Percentiles rank a stretch among this genome's conserved stretches.
phyloP scores from a whole-genome alignment of 805 yeast genomes.

The Metschnikowia kunwiensis region DNA sequence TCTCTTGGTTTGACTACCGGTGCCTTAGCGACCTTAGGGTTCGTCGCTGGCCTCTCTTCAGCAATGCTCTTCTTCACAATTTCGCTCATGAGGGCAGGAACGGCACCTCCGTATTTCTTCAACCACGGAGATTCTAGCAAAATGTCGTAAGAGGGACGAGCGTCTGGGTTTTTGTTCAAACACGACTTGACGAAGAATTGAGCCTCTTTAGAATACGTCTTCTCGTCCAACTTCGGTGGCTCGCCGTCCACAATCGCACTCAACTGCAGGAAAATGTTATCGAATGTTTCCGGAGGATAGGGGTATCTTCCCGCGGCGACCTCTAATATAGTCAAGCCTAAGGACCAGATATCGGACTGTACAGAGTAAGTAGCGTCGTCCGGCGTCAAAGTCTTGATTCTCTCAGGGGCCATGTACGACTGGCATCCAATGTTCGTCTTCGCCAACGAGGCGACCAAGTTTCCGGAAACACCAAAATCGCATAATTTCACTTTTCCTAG shows the following conservation, averaged over 20 bases:
- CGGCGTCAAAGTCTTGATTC: constrained; percentile 73
- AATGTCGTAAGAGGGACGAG: constrained; percentile 76
- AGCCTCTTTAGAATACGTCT: constrained; percentile 64
- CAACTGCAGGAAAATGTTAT: constrained; percentile 85
- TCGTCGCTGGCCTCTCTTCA: constrained; percentile 9
- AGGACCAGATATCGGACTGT: constrained; percentile 93
- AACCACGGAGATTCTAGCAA: constrained; percentile 86
- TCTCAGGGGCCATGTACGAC: constrained; percentile 97
- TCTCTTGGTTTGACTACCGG: constrained; percentile 14
- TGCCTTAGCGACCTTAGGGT: constrained; percentile 17
- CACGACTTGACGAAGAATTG: constrained; percentile 75
- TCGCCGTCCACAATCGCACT: constrained; percentile 75
- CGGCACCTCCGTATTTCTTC: constrained; percentile 41
- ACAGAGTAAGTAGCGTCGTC: constrained; percentile 83
- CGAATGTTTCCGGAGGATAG: constrained; percentile 92
- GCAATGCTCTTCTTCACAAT: constrained; percentile 24
- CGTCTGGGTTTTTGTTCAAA: constrained; percentile 73
- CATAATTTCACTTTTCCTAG: constrained; percentile 86
- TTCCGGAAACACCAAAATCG: constrained; percentile 96
- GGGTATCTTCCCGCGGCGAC: constrained; percentile 91
- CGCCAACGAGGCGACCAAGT: constrained; percentile 90
- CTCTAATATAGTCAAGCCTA: constrained; percentile 83
- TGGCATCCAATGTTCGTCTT: constrained; percentile 97
- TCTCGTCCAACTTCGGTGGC: constrained; percentile 25
- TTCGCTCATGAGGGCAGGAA: constrained; percentile 29